Evolutionary conservation across 1,284 basidiomycete species (phyloP).

Genomic region (Cryptococcus sp.): DNA sequence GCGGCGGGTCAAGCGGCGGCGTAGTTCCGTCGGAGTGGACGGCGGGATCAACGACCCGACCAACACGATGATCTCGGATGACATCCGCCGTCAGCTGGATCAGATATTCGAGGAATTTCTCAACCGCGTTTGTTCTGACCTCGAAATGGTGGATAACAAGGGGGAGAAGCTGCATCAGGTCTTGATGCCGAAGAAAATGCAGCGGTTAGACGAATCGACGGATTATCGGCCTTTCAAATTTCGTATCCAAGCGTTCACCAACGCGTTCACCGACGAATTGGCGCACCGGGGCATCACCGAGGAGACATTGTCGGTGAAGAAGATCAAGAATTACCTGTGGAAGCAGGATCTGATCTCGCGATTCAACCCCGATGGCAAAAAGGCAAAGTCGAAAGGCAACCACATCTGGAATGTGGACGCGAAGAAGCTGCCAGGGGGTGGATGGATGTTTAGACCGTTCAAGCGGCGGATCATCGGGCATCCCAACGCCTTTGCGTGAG

Average conservation of each 20-base stretch:
- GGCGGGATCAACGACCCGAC: constrained; percentile 15
- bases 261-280: constrained; percentile 85
- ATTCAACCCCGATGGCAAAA: constrained; percentile 99
- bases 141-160: constrained; percentile 88
- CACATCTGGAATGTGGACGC: constrained; percentile 99
- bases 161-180: constrained; percentile 98
- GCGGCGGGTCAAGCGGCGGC: constrained; percentile 39
- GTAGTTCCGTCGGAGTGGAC: constrained; percentile 41
- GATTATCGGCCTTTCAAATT: constrained; percentile 99
- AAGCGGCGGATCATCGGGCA: constrained; percentile 78
- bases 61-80: constrained; percentile 54
- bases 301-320: constrained; percentile 58
- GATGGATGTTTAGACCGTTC: constrained; percentile 92
- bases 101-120: constrained; percentile 89
- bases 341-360: constrained; percentile 86
- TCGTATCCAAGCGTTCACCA: constrained; percentile 97
- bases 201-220: constrained; percentile 87
- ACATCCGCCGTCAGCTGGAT: constrained; percentile 81
- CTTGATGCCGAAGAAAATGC: constrained; percentile 98
- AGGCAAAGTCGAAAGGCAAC: constrained; percentile 98
- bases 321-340: constrained; percentile 98
- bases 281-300: constrained; percentile 56
- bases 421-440: constrained; percentile 72
- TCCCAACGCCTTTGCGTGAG: constrained; percentile 72
- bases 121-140: constrained; percentile 84